Evolutionary conservation across 768 basidiomycete species (phyloP).

Genomic region (Mycena maculata): DNA sequence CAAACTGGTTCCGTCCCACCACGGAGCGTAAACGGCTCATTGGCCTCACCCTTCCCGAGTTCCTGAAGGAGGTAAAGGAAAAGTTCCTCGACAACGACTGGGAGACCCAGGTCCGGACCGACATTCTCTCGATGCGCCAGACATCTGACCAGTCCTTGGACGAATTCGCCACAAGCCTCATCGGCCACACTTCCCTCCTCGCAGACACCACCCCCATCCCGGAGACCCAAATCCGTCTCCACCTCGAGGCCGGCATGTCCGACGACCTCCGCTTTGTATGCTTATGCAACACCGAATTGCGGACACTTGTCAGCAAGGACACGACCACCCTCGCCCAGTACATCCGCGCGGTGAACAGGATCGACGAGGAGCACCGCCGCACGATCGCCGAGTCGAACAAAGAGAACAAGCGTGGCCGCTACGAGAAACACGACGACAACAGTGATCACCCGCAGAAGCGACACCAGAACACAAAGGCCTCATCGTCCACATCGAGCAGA

Average conservation of each 20-base stretch:
- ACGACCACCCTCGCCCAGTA: neutral
- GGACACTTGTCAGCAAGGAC: neutral
- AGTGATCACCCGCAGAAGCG: neutral
- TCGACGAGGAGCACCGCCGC: conserved; percentile 2
- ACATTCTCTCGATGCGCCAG: neutral
- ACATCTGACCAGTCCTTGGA: neutral
- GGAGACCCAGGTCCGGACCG: neutral
- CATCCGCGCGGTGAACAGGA: neutral
- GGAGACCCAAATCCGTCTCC: neutral
- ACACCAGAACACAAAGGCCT: neutral
- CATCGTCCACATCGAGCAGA: neutral
- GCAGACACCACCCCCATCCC: neutral
- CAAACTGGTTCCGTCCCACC: neutral
- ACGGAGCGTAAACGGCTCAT: neutral
- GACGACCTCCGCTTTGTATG: neutral
- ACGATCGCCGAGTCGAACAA: neutral
- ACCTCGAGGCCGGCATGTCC: conserved; percentile 6
- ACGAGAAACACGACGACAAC: neutral
- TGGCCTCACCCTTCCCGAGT: neutral
- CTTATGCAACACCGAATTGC: too few relatives aligned
- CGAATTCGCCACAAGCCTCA: too few relatives aligned
- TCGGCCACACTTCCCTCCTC: conserved; percentile 5
- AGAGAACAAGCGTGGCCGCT: conserved; percentile 3
- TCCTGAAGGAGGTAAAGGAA: neutral
- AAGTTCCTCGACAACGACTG: conserved; percentile 8